Percentiles rank a stretch among this genome's conserved stretches.
Evolutionary conservation across 768 basidiomycete genomes (phyloP).

Genomic region (Suillus clintonianus): DNA sequence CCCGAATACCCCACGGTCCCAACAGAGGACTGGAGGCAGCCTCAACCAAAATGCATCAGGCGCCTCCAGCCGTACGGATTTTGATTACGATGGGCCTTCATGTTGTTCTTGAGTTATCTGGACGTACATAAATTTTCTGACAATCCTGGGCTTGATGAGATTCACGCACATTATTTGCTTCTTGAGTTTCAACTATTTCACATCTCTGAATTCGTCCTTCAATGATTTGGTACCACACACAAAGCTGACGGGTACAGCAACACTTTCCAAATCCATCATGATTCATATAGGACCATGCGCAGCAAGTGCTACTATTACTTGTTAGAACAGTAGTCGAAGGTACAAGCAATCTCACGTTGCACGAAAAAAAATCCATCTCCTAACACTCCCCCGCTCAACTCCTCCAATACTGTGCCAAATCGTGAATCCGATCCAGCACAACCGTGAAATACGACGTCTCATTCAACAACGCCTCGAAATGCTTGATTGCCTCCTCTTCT

Average conservation of each 20-base stretch:
- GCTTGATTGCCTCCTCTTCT: conserved; percentile 97
- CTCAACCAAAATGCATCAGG: conserved; percentile 22
- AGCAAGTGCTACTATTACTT: not conserved
- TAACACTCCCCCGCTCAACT: conserved; percentile 43
- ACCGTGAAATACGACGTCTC: conserved; percentile 94
- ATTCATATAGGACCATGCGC: not conserved
- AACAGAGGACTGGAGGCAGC: conserved; percentile 20
- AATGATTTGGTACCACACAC: too few relatives aligned
- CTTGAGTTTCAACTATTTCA: too few relatives aligned
- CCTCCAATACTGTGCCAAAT: conserved; percentile 87
- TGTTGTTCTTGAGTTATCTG: not conserved
- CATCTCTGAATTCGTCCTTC: too few relatives aligned
- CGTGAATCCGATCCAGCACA: conserved; percentile 92
- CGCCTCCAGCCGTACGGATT: conserved; percentile 10
- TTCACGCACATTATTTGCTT: not conserved
- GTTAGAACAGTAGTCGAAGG: not conserved
- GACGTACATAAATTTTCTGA: not conserved
- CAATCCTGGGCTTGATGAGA: not conserved
- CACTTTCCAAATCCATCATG: not conserved
- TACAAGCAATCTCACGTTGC: too few relatives aligned
- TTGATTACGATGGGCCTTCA: not conserved
- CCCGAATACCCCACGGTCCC: not conserved
- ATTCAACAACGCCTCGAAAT: conserved; percentile 90
- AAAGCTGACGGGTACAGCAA: too few relatives aligned
- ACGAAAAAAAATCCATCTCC: not conserved